A percentile compares a stretch with the other conserved stretches of the same genome.
phyloP scores from a whole-genome alignment of 345 rosid genomes.

The Boechera divaricarpa region DNA sequence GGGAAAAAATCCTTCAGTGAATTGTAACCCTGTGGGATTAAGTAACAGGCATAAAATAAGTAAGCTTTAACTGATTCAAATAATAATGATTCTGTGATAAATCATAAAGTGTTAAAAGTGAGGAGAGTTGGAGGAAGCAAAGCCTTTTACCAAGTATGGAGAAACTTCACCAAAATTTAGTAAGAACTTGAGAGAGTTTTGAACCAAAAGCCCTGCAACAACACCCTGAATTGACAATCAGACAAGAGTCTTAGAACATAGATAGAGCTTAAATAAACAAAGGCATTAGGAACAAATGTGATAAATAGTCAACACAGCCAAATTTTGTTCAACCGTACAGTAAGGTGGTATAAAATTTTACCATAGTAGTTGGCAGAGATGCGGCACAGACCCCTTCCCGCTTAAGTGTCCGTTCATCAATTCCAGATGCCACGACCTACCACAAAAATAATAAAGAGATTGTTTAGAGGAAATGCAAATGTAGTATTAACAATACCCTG shows the following conservation, averaged over 20 bases:
- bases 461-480: constrained; percentile 1
- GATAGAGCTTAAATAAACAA: constrained; percentile 19
- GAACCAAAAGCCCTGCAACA: constrained; percentile 93
- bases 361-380: constrained; percentile 95
- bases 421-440: constrained; percentile 96
- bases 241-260: constrained; percentile 4
- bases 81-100: constrained; percentile 18
- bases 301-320: constrained; percentile 5
- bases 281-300: background rate
- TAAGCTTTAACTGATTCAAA: background rate
- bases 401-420: constrained; percentile 93
- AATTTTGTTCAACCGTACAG: constrained; percentile 5
- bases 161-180: constrained; percentile 88
- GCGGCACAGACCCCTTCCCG: constrained; percentile 99
- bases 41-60: constrained; percentile 13
- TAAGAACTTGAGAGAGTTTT: constrained; percentile 84
- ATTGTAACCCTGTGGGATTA: constrained; percentile 80
- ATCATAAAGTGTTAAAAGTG: constrained; percentile 2
- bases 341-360: constrained; percentile 41
- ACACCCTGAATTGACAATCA: constrained; percentile 72
- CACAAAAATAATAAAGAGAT: constrained; percentile 23
- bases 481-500: constrained; percentile 6
- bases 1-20: constrained; percentile 96
- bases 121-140: constrained; percentile 21
- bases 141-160: constrained; percentile 74